These are phyloP conservation scores for Passalora sequoiae DNA, from an alignment of 2,329 filamentous ascomycete species.

Conservation along the genomic window DNA sequence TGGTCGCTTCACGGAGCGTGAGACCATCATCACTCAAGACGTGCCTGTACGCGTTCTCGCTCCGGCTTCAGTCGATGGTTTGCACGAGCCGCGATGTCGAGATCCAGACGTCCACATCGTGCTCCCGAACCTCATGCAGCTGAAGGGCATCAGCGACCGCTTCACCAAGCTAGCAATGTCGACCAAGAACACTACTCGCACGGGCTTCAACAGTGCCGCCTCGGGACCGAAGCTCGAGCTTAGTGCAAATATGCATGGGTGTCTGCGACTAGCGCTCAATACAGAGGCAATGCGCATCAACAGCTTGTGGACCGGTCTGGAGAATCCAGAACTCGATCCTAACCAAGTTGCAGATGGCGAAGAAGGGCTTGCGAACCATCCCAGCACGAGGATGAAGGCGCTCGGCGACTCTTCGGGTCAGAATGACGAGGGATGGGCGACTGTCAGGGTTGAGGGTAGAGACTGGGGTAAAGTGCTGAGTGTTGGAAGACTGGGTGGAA, in stretches of 20 bases:
- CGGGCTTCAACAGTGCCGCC: constrained; percentile 34
- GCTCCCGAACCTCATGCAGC: constrained; percentile 76
- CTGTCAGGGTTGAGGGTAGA: constrained; percentile 81
- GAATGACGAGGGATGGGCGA: constrained; percentile 80
- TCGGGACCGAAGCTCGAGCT: constrained; percentile 67
- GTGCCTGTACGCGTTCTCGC: constrained; percentile 89
- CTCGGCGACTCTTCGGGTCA: constrained; percentile 53
- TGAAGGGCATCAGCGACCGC: constrained; percentile 90
- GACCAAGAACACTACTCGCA: constrained; percentile 31
- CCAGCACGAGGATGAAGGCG: constrained; percentile 69
- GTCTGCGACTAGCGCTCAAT: constrained; percentile 69
- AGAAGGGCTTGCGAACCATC: constrained; percentile 67
- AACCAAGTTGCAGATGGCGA: constrained; percentile 63
- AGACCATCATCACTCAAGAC: constrained; percentile 91
- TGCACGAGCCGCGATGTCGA: constrained; percentile 84
- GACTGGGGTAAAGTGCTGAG: constrained; percentile 95
- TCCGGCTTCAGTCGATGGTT: constrained; percentile 76
- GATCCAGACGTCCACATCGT: constrained; percentile 94
- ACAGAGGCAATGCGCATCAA: constrained; percentile 82
- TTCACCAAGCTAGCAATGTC: constrained; percentile 76
- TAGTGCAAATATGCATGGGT: constrained; percentile 91
- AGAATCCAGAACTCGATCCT: constrained; percentile 83
- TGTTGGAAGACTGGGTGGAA: constrained; percentile 79
- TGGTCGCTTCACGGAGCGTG: constrained; percentile 64
- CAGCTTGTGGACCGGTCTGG: constrained; percentile 77